phyloP scores from a whole-genome alignment of 257 asterid genomes.

The Nicotiana benthamiana region DNA sequence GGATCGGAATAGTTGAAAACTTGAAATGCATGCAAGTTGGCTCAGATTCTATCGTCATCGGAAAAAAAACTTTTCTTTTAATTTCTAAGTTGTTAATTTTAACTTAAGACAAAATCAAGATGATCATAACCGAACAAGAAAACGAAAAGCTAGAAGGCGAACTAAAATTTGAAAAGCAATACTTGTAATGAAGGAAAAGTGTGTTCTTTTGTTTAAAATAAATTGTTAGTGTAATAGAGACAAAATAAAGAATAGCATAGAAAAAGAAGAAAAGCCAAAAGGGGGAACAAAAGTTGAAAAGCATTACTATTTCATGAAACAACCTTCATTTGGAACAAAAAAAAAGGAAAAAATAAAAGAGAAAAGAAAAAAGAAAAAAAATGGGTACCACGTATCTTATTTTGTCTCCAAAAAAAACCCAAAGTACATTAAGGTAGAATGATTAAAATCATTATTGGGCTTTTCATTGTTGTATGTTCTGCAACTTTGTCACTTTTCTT shows the following conservation, averaged over 20 bases:
- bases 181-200: background rate
- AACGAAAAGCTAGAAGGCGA: background rate
- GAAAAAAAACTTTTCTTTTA: background rate
- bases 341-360: background rate
- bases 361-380: background rate
- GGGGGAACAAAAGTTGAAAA: background rate
- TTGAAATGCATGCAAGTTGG: no score
- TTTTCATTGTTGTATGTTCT: background rate
- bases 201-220: background rate
- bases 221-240: background rate
- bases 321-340: background rate
- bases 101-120: background rate
- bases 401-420: conserved; percentile 5
- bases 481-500: background rate
- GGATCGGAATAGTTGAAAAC: no score
- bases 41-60: no score
- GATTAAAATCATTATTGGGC: background rate
- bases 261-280: background rate
- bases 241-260: background rate
- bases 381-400: background rate
- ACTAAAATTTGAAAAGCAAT: background rate
- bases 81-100: background rate
- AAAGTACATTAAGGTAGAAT: background rate
- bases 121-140: background rate
- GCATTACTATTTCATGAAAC: background rate